Base-by-base conservation (phyloP, 345 rosid genomes). In the Eutrema japonicum region DNA sequence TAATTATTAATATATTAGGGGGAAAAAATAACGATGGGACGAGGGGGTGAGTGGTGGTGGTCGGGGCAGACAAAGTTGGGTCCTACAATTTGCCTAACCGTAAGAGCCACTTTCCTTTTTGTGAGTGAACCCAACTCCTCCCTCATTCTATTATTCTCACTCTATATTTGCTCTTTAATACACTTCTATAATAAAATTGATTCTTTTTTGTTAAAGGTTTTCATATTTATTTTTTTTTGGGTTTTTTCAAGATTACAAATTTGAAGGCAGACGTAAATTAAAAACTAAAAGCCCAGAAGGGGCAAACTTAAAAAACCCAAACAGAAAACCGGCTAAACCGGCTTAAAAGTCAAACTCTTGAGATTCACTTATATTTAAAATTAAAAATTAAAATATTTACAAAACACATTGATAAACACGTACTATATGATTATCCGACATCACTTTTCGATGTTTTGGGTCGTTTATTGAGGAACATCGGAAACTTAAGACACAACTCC, bases 51-150 rank as follows among this genome's bases (percentile, higher is more conserved):
- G 71, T 35, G 68, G 71, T 48, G 56, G 51, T 65, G 77, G 72
- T 66, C 59, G 66, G 72, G 7, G 46, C 55, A 74, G 78, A 74
- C 78, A 74, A 58, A 58, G 46, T 8, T 42, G 38, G 71, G 78
- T 59, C 78, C 73, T 58, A 66, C 60, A 40, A 26, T 37, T 47
- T 29, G 63, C 70, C 63, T 61, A 70, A 70, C 55, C 63, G 38
- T 52, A 42, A n/a, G n/a, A n/a, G n/a, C n/a, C n/a, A n/a, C n/a
- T n/a, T n/a, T n/a, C n/a, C n/a, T n/a, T n/a, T n/a, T n/a, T n/a
- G 16, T 16, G 16, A 16, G 16, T 16, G 16, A 16, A 16, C 16
- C 16, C 16, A 16, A 16, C 76, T 42, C 45, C 40, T 57, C 16
- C 16, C 42, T 50, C 38, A 6, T 72, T 54, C 71, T 57, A 65